Evolutionary conservation across 2,329 filamentous ascomycete species (phyloP).

Genomic region (Truncatella angustata): DNA sequence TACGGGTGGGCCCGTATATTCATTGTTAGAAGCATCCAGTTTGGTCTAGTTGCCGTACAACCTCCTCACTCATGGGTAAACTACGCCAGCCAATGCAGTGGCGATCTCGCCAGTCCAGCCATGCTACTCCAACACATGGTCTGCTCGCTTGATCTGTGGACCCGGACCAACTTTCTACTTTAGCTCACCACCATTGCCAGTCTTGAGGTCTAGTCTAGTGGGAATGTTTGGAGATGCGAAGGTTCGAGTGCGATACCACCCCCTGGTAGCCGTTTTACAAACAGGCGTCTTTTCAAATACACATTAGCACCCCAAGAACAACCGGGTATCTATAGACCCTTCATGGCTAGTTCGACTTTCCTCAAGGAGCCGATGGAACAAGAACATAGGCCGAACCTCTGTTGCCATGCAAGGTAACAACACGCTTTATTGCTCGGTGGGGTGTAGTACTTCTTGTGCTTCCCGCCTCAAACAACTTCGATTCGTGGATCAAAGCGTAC

Average conservation of each 20-base stretch:
- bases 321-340: too few relatives aligned
- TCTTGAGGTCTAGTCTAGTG: too few relatives aligned
- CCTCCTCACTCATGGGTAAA: background rate
- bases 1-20: background rate
- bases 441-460: background rate
- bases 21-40: background rate
- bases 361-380: background rate
- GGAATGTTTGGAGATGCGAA: too few relatives aligned
- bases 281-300: too few relatives aligned
- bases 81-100: background rate
- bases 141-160: background rate
- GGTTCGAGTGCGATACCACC: too few relatives aligned
- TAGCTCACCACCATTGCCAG: background rate
- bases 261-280: too few relatives aligned
- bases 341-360: too few relatives aligned
- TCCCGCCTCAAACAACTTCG: conserved; percentile 1
- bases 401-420: background rate
- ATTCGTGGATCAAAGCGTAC: conserved; percentile 4
- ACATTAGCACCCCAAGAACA: too few relatives aligned
- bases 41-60: background rate
- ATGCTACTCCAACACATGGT: background rate
- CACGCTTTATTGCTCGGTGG: background rate
- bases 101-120: background rate
- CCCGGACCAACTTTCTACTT: background rate
- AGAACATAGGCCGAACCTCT: background rate